Evolutionary conservation across 139 green algal genomes (phyloP).

Genomic region (Chlorella vulgaris): DNA sequence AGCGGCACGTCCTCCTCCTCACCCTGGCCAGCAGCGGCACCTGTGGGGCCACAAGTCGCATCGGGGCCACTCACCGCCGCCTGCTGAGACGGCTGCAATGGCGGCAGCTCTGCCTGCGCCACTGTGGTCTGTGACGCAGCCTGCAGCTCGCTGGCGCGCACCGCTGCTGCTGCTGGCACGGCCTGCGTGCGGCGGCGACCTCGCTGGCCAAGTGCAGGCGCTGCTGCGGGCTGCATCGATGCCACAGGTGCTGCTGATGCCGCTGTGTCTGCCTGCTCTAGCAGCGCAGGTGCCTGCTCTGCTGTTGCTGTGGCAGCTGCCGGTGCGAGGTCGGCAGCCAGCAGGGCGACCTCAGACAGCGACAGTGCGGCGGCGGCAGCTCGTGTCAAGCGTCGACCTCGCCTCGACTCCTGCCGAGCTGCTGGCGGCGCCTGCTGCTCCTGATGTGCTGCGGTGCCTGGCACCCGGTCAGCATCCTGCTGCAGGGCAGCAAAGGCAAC

Average conservation of each 20-base stretch:
- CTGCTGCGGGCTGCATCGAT: not conserved
- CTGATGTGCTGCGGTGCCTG: not conserved
- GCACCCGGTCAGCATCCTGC: not conserved
- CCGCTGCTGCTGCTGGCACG: not conserved
- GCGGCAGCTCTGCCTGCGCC: not conserved
- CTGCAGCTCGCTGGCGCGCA: not conserved
- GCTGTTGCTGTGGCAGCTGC: not conserved
- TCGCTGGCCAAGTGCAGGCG: not conserved
- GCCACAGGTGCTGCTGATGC: too few relatives aligned
- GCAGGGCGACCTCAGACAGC: not conserved
- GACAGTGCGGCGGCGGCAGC: not conserved
- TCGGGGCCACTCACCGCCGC: too few relatives aligned
- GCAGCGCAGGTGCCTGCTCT: not conserved
- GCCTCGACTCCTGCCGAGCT: not conserved
- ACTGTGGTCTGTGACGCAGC: not conserved
- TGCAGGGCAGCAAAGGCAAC: slow-evolving; percentile 9
- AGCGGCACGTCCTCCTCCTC: not conserved
- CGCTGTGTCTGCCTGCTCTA: not conserved
- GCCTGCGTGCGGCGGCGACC: slow-evolving; percentile 10
- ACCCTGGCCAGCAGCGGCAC: not conserved
- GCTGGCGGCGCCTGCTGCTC: slow-evolving; percentile 1
- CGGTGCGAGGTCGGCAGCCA: not conserved
- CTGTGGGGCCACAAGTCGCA: too few relatives aligned
- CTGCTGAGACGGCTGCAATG: not conserved
- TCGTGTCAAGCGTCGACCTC: slow-evolving; percentile 20